Evolutionary conservation across 2,329 filamentous ascomycete genomes (phyloP).

Genomic region (Emergomyces africanus): DNA sequence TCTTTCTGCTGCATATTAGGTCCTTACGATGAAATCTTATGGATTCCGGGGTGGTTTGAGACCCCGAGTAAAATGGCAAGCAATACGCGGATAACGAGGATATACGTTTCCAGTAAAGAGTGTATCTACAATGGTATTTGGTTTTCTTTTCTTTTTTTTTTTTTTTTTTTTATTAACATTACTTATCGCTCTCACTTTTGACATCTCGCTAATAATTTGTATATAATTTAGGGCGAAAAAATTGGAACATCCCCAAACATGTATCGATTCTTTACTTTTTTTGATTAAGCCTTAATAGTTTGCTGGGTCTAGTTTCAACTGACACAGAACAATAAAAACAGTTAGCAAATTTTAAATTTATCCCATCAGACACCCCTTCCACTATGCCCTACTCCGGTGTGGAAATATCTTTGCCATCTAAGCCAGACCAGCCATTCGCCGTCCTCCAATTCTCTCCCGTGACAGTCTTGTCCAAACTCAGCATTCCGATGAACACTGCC

Average conservation of each 20-base stretch:
- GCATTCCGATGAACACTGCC: background rate
- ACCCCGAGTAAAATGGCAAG: background rate
- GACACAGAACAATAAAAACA: background rate
- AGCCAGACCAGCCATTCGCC: background rate
- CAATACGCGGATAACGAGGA: background rate
- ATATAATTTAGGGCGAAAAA: background rate
- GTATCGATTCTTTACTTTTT: background rate
- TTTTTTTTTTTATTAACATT: too few relatives aligned
- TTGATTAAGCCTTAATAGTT: background rate
- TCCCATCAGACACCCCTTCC: background rate
- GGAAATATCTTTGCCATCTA: background rate
- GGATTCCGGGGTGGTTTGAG: background rate
- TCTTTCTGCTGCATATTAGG: background rate
- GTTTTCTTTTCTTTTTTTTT: background rate
- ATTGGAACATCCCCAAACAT: slow-evolving; percentile 2
- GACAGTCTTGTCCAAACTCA: background rate
- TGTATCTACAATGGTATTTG: background rate
- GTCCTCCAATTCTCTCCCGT: background rate
- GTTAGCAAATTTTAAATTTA: background rate
- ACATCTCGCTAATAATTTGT: background rate
- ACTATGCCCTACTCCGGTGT: background rate
- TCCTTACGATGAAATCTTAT: slow-evolving; percentile 1
- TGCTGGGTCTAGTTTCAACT: background rate
- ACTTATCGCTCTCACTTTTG: background rate
- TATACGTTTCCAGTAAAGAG: background rate